Base-by-base conservation (phyloP, 1,139 yeast species). In the Casaregolazyma suthepensis region DNA sequence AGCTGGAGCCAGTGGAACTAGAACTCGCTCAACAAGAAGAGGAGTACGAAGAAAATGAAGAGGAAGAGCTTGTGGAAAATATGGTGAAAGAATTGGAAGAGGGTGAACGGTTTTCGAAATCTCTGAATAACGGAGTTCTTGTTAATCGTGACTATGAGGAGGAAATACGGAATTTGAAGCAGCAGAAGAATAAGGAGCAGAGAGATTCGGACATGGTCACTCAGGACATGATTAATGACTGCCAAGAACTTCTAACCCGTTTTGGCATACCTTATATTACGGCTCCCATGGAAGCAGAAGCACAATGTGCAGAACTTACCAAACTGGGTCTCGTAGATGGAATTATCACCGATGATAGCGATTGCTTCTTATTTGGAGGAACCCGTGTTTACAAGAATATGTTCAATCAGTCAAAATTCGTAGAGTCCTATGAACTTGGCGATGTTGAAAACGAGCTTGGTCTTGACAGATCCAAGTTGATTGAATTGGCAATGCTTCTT, bases 251-350 rank as follows among this genome's bases (percentile, higher is more conserved):
- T 43, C 73, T 94, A 5, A 79, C 85, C 38, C 58, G 94, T 54
- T 94, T 94, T 73, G 99, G 99, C 0, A 86, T 93, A 10, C 99
- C 99, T 0, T 93, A 81, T 62, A 79, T 93, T 6, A 88, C 96
- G 0, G 97, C 98, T 0, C 98, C 98, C 0, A 89, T 88, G 89
- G 99, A 93, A 70, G 99, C 99, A 0, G 99, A 93, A 72, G 97
- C 98, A 0, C 99, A 93, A 65, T 93, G 99, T 70, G 97, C 96
- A 0, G 88, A 84, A 60, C 71, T 93, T 10, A 70, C 81, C 50
- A 69, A 71, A 23, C 68, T 89, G 17, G 80, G 80, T 0, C 74
- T 93, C 22, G 97, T 93, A 1, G 99, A 94, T 68, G 99, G 99
- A 0, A 87, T 93, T 19, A 85, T 94, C 18, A 94, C 99, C 0